Evolutionary conservation across 2,329 filamentous ascomycete genomes (phyloP).

Genomic region (Madurella fahalii): DNA sequence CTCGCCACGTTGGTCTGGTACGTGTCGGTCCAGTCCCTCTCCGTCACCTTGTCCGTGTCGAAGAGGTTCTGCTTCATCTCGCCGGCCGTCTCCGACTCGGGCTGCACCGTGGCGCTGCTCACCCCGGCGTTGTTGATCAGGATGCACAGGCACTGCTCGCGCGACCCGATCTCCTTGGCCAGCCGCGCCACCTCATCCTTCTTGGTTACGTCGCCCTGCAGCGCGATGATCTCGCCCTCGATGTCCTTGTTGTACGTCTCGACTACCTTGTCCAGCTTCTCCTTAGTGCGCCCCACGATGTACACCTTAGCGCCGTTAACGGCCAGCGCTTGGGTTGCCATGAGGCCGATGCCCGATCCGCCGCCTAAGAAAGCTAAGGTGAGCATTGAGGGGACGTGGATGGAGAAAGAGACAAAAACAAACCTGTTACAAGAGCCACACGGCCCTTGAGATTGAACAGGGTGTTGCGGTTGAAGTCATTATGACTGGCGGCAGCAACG

Average conservation of each 20-base stretch:
- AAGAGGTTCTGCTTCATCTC: slow-evolving; percentile 61
- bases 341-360: slow-evolving; percentile 33
- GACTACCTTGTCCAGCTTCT: slow-evolving; percentile 58
- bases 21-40: slow-evolving; percentile 67
- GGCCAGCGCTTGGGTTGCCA: slow-evolving; percentile 39
- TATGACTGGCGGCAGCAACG: slow-evolving; percentile 27
- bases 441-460: slow-evolving; percentile 45
- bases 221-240: slow-evolving; percentile 54
- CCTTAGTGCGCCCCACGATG: slow-evolving; percentile 61
- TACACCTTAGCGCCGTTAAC: slow-evolving; percentile 66
- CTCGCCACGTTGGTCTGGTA: slow-evolving; percentile 74
- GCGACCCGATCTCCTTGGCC: slow-evolving; percentile 51
- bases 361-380: slow-evolving; percentile 19
- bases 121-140: slow-evolving; percentile 67
- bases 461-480: slow-evolving; percentile 39
- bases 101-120: slow-evolving; percentile 52
- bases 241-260: slow-evolving; percentile 52
- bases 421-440: slow-evolving; percentile 39
- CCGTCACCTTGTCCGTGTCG: slow-evolving; percentile 52
- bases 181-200: slow-evolving; percentile 57
- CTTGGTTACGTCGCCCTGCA: slow-evolving; percentile 59
- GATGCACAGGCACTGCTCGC: slow-evolving; percentile 57
- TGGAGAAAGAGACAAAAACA: slow-evolving; percentile 16
- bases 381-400: slow-evolving; percentile 12
- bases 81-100: slow-evolving; percentile 47